Conservation (phyloP, 176 grass and related monocot species). For the Eleusine indica region DNA sequence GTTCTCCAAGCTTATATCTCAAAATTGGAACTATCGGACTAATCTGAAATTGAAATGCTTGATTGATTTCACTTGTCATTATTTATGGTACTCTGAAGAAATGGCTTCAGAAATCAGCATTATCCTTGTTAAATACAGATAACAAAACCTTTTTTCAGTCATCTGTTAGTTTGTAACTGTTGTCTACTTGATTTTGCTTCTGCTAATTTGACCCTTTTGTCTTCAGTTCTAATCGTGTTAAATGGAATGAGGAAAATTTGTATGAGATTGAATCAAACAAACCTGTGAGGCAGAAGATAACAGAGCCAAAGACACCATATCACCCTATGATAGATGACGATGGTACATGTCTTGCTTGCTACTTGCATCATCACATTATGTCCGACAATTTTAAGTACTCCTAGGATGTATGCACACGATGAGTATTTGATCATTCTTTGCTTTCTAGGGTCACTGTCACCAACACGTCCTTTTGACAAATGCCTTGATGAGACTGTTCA, state of each 20-base stretch:
- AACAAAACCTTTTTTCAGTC: neutral
- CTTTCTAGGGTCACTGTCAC: constrained; percentile 50
- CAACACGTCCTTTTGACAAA: constrained; percentile 75
- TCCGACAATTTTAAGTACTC: constrained; percentile 11
- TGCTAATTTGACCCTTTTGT: constrained; percentile 7
- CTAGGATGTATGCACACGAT: neutral
- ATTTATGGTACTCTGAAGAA: constrained; percentile 6
- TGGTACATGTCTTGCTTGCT: constrained; percentile 55
- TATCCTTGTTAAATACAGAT: neutral
- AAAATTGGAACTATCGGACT: neutral
- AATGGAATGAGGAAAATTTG: constrained; percentile 91
- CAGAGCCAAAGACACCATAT: constrained; percentile 95
- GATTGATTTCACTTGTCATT: neutral
- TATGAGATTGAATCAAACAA: constrained; percentile 97
- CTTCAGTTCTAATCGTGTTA: constrained; percentile 50
- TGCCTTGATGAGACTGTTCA: constrained; percentile 79
- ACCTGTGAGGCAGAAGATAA: constrained; percentile 95
- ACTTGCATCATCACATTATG: constrained; percentile 26
- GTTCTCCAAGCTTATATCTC: neutral
- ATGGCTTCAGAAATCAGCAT: neutral
- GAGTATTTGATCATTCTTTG: constrained; percentile 29
- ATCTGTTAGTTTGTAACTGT: constrained; percentile 14
- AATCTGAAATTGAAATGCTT: constrained; percentile 10
- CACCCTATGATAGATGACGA: constrained; percentile 95
- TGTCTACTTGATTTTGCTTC: constrained; percentile 24